Percentiles rank a stretch among this genome's conserved stretches.
Conservation (phyloP, 192 early-diverging fungal genomes). For the Podochytrium sp. region DNA sequence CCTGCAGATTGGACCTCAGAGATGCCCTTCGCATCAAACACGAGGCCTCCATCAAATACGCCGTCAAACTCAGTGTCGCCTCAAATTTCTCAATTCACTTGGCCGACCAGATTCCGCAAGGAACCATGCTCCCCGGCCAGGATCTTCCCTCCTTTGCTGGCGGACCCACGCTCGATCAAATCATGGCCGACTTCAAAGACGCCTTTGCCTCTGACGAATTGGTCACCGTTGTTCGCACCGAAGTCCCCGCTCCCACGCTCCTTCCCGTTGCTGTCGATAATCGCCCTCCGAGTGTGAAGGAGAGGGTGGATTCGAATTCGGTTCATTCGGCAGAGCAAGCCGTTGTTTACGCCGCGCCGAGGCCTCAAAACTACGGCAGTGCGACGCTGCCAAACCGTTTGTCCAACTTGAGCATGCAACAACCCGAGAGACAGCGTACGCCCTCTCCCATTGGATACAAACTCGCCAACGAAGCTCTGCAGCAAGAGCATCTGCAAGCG, state of each 20-base stretch:
- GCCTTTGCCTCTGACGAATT: constrained; percentile 22
- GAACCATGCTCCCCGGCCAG: constrained; percentile 21
- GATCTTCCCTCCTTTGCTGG: constrained; percentile 19
- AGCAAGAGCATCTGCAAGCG: no score
- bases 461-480: no score
- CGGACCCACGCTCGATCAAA: constrained; percentile 6
- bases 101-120: constrained; percentile 37
- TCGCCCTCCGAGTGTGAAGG: not conserved
- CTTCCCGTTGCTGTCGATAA: not conserved
- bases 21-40: constrained; percentile 22
- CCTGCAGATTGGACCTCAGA: constrained; percentile 7
- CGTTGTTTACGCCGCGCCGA: constrained; percentile 8
- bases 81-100: constrained; percentile 13
- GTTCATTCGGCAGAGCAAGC: not conserved
- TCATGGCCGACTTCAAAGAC: constrained; percentile 28
- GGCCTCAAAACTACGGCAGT: not conserved
- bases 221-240: constrained; percentile 19
- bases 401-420: not conserved
- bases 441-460: no score
- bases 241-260: constrained; percentile 12
- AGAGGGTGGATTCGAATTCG: not conserved
- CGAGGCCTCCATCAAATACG: constrained; percentile 22
- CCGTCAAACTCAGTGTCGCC: constrained; percentile 16
- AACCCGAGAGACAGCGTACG: not conserved
- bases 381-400: not conserved